phyloP scores from a whole-genome alignment of 192 early-diverging fungal species.

The Backusella tarrabulga region DNA sequence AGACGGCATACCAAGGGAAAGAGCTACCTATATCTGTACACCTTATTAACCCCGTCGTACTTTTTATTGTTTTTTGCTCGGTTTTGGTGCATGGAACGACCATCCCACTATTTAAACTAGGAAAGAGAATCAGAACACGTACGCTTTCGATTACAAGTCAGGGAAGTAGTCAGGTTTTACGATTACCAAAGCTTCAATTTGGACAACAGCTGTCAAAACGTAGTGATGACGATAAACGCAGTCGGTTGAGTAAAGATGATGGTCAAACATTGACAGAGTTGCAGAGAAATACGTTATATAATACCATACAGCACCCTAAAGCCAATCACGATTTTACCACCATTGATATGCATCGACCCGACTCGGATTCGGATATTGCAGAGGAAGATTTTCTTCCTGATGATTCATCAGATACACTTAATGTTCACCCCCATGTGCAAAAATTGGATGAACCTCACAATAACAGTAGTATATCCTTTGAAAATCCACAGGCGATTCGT shows the following conservation, averaged over 20 bases:
- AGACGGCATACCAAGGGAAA: slow-evolving; percentile 14
- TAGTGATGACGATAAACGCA: slow-evolving; percentile 16
- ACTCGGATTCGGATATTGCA: slow-evolving; percentile 1
- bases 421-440: background rate
- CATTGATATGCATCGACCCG: slow-evolving; percentile 1
- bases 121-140: slow-evolving; percentile 39
- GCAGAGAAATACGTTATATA: slow-evolving; percentile 28
- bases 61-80: slow-evolving; percentile 76
- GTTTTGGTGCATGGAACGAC: slow-evolving; percentile 84
- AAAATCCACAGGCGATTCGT: slow-evolving; percentile 25
- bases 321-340: background rate
- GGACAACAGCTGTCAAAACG: slow-evolving; percentile 19
- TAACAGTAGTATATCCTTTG: slow-evolving; percentile 13
- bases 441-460: background rate
- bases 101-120: slow-evolving; percentile 72
- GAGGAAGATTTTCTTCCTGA: slow-evolving; percentile 7
- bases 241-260: slow-evolving; percentile 2
- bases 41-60: slow-evolving; percentile 56
- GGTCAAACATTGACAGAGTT: slow-evolving; percentile 15
- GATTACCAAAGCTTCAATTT: slow-evolving; percentile 35
- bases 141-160: slow-evolving; percentile 32
- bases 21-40: slow-evolving; percentile 18
- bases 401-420: background rate
- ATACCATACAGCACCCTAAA: slow-evolving; percentile 20
- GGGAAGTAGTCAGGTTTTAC: slow-evolving; percentile 22